A percentile compares a stretch with the other conserved stretches of the same genome.
Evolutionary conservation across 1,139 yeast species (phyloP).

Genomic region (Blastobotrys indianensis): DNA sequence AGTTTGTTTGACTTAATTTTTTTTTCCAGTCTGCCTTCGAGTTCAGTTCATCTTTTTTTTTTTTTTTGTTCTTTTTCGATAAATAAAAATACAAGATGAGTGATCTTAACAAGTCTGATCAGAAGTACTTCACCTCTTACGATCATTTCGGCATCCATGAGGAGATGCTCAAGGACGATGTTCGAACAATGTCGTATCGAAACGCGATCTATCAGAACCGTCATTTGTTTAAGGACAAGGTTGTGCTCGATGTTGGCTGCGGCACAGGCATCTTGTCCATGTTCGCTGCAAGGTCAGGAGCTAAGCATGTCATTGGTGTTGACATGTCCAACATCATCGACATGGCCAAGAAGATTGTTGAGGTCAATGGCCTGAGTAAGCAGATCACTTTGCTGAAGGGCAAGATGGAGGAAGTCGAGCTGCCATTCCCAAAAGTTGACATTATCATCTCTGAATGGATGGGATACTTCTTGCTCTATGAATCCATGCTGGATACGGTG

Average conservation of each 20-base stretch:
- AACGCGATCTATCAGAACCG: constrained; percentile 90
- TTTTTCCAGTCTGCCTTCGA: background rate
- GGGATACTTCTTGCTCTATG: constrained; percentile 96
- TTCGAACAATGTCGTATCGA: constrained; percentile 87
- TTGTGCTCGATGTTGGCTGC: constrained; percentile 97
- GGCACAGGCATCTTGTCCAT: constrained; percentile 96
- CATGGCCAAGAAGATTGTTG: constrained; percentile 84
- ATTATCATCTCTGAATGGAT: constrained; percentile 98
- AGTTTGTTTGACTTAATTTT: background rate
- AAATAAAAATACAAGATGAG: constrained; percentile 4
- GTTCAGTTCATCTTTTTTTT: too few species aligned
- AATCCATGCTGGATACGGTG: constrained; percentile 97
- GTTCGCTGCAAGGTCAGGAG: constrained; percentile 99
- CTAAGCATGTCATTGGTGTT: constrained; percentile 92
- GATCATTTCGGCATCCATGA: constrained; percentile 98
- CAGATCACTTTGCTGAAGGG: constrained; percentile 88
- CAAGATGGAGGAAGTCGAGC: constrained; percentile 84
- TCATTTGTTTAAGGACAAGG: constrained; percentile 81
- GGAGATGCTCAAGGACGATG: constrained; percentile 95
- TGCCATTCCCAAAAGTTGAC: constrained; percentile 78
- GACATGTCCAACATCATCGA: constrained; percentile 96
- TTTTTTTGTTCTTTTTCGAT: background rate
- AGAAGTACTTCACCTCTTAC: constrained; percentile 90
- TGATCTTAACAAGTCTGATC: constrained; percentile 47
- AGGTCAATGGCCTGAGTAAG: constrained; percentile 77